Evolutionary conservation across 306 rosid species (phyloP).

Genomic region (Cucumis hystrix): DNA sequence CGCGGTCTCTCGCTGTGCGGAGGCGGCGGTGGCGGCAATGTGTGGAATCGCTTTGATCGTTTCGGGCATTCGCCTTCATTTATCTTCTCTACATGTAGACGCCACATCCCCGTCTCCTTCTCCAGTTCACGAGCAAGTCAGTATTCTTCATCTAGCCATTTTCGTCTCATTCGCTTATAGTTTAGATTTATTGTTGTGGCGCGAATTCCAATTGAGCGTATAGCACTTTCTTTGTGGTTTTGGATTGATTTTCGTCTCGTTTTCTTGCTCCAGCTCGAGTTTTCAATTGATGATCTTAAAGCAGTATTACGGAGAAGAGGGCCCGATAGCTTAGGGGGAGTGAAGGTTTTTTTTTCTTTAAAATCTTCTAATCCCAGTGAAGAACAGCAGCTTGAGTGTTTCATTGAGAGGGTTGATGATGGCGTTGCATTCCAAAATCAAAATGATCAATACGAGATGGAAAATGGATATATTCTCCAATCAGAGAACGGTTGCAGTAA

Average conservation of each 20-base stretch:
- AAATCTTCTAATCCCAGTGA: constrained; percentile 1
- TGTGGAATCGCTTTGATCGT: constrained; percentile 81
- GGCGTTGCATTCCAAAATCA: not conserved
- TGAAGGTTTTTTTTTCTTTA: constrained; percentile 33
- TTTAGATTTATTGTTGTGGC: not conserved
- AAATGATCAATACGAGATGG: not conserved
- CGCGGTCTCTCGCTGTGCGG: not conserved
- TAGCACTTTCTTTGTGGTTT: not conserved
- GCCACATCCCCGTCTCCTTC: constrained; percentile 10
- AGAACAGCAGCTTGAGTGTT: constrained; percentile 19
- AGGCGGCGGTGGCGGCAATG: constrained; percentile 30
- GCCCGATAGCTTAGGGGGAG: constrained; percentile 62
- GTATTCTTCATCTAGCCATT: not conserved
- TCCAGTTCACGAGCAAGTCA: constrained; percentile 45
- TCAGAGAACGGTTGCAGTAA: not conserved
- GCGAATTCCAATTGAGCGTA: not conserved
- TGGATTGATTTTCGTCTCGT: not conserved
- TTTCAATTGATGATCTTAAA: constrained; percentile 41
- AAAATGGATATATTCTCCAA: not conserved
- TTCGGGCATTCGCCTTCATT: constrained; percentile 42
- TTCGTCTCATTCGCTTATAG: not conserved
- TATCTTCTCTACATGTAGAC: constrained; percentile 23
- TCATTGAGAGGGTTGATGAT: constrained; percentile 19
- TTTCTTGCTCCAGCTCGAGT: constrained; percentile 15
- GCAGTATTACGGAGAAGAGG: constrained; percentile 69